These are phyloP conservation scores for Posidonia oceanica DNA, from an alignment of 116 monocot genomes.

Conservation along the genomic window DNA sequence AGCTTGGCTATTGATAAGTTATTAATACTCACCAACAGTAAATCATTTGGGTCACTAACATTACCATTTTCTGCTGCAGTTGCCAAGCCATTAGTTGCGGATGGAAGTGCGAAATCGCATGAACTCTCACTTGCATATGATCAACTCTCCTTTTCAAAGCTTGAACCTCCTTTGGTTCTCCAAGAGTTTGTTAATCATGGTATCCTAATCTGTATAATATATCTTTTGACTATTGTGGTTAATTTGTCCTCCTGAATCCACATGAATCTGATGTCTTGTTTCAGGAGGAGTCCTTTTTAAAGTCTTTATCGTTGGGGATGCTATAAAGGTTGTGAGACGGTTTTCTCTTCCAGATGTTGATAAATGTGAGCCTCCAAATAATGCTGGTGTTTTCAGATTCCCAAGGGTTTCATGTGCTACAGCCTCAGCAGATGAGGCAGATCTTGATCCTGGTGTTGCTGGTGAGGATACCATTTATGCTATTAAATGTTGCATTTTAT, in stretches of 20 bases:
- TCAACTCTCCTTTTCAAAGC: constrained; percentile 61
- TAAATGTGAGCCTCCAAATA: constrained; percentile 31
- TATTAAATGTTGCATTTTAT: neutral
- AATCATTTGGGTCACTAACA: too few relatives aligned
- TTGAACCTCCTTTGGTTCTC: constrained; percentile 88
- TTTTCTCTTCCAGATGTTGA: constrained; percentile 87
- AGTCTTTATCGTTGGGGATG: constrained; percentile 85
- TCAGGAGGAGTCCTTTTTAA: constrained; percentile 96
- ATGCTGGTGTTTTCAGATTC: constrained; percentile 57
- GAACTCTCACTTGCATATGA: constrained; percentile 84
- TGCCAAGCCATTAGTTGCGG: constrained; percentile 76
- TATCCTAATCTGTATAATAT: constrained; percentile 8
- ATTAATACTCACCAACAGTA: too few relatives aligned
- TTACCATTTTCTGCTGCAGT: constrained; percentile 34
- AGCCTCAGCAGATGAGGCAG: constrained; percentile 86
- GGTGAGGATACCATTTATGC: constrained; percentile 23
- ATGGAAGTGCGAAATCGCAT: constrained; percentile 87
- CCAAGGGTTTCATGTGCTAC: constrained; percentile 96
- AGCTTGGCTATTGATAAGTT: too few relatives aligned
- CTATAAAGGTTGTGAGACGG: constrained; percentile 78
- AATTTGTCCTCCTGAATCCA: neutral
- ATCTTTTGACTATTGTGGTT: neutral
- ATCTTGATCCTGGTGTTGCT: constrained; percentile 75
- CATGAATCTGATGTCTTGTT: neutral
- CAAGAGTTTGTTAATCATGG: constrained; percentile 99